These are phyloP conservation scores for Plantago lanceolata DNA, from an alignment of 305 asterid genomes.

Conservation along the genomic window DNA sequence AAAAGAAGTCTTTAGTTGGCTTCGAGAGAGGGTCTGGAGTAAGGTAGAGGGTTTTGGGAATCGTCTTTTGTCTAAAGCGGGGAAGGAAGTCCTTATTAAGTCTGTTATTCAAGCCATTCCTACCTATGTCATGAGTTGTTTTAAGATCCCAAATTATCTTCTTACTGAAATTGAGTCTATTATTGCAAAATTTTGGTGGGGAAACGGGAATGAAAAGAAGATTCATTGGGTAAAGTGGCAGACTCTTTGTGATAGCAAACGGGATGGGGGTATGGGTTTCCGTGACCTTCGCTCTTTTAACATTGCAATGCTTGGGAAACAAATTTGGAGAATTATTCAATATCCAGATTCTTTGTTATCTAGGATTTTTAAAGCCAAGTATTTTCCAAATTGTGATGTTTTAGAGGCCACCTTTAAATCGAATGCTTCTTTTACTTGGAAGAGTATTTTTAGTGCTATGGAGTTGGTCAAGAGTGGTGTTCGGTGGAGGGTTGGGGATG, in stretches of 20 bases:
- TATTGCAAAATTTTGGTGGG: slow-evolving; percentile 5
- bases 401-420: not conserved
- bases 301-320: too few species aligned
- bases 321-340: not conserved
- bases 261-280: slow-evolving; percentile 1
- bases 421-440: not conserved
- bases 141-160: not conserved
- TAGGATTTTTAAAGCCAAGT: not conserved
- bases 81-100: not conserved
- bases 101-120: slow-evolving; percentile 12
- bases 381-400: not conserved
- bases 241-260: not conserved
- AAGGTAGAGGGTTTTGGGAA: not conserved
- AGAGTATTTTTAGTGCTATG: not conserved
- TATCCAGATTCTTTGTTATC: not conserved
- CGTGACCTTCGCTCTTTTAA: not conserved
- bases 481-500: not conserved
- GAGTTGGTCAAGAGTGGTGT: not conserved
- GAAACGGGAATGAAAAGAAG: not conserved
- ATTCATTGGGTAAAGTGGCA: not conserved
- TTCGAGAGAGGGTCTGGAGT: not conserved
- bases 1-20: not conserved
- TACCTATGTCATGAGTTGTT: not conserved
- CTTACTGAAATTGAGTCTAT: not conserved
- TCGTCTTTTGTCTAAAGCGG: not conserved